Evolutionary conservation across 2,329 filamentous ascomycete species (phyloP).

Genomic region (Tolypocladium sp.): DNA sequence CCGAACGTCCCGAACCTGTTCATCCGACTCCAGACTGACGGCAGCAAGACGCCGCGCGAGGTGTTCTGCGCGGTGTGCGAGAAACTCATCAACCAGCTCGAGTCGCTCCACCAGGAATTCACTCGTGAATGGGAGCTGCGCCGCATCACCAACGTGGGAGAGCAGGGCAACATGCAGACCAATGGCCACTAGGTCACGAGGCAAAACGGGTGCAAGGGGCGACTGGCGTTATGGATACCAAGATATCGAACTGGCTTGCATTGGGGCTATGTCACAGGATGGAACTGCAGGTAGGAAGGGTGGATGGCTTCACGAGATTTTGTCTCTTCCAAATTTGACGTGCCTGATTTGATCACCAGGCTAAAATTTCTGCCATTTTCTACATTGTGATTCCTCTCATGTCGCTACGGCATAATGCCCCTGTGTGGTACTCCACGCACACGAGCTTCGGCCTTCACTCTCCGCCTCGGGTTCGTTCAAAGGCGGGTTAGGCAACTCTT

Average conservation of each 20-base stretch:
- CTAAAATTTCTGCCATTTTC: neutral
- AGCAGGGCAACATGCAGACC: conserved; percentile 37
- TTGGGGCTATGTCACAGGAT: conserved; percentile 1
- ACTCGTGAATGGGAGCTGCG: conserved; percentile 86
- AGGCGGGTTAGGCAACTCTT: neutral
- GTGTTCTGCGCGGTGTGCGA: conserved; percentile 74
- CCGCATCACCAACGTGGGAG: conserved; percentile 67
- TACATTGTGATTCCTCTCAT: neutral
- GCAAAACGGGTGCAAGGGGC: conserved; percentile 1
- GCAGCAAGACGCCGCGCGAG: conserved; percentile 78
- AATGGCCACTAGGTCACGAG: conserved; percentile 19
- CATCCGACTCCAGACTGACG: conserved; percentile 87
- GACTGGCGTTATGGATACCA: conserved; percentile 14
- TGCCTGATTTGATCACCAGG: neutral
- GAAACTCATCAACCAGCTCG: conserved; percentile 73
- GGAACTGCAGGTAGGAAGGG: neutral
- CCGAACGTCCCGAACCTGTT: conserved; percentile 53
- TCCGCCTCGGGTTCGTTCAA: neutral
- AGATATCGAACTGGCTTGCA: conserved; percentile 3
- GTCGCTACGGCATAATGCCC: neutral
- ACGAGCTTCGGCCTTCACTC: neutral
- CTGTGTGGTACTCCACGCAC: neutral
- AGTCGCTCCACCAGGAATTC: conserved; percentile 75
- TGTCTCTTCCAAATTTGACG: neutral
- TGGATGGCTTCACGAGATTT: neutral